phyloP scores from a whole-genome alignment of 768 basidiomycete genomes.

The Termitomyces sp. region DNA sequence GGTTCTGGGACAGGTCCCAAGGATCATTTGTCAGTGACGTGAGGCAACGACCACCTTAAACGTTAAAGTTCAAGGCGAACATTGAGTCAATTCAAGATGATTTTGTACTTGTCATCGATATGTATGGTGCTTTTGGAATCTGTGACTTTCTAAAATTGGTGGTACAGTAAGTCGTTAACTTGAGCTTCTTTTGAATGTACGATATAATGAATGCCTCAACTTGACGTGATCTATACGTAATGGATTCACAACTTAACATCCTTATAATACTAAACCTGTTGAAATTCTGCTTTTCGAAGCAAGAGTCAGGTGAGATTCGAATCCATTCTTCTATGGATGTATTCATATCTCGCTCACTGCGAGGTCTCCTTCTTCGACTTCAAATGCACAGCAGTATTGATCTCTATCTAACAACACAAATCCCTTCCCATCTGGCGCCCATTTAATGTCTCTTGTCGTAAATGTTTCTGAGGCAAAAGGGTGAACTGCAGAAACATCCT shows the following conservation, averaged over 20 bases:
- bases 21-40: neutral
- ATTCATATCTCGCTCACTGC: neutral
- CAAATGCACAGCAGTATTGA: slow-evolving; percentile 82
- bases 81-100: neutral
- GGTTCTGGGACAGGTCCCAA: too few species aligned
- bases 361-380: slow-evolving; percentile 47
- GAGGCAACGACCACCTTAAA: neutral
- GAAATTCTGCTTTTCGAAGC: neutral
- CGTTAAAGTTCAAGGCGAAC: neutral
- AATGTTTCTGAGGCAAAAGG: slow-evolving; percentile 52
- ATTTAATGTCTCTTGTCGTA: slow-evolving; percentile 59
- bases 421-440: slow-evolving; percentile 86
- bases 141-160: neutral
- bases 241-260: neutral
- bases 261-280: neutral
- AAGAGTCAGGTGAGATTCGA: neutral
- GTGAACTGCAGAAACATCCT: slow-evolving; percentile 9
- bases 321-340: neutral
- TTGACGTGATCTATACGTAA: neutral
- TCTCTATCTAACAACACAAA: slow-evolving; percentile 70
- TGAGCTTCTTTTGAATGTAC: too few species aligned
- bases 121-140: neutral
- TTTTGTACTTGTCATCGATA: neutral
- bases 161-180: neutral
- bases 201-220: neutral